Evolutionary conservation across 495 filamentous ascomycete genomes (phyloP).

Genomic region (Penicillium pulvis): DNA sequence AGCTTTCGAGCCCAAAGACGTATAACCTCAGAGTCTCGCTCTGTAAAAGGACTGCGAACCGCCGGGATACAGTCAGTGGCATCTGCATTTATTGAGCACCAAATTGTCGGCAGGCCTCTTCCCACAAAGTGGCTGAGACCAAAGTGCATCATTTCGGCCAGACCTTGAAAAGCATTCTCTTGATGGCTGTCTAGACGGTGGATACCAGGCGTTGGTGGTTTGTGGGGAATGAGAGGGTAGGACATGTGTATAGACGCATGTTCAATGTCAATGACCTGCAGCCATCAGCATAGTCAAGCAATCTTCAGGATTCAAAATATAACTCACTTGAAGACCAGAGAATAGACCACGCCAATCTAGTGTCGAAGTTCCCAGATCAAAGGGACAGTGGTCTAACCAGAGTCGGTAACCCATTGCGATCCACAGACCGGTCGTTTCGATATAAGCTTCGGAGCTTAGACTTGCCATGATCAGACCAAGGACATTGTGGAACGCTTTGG

Average conservation of each 20-base stretch:
- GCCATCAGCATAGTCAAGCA: neutral
- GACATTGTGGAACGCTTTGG: constrained; percentile 36
- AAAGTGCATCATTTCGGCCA: constrained; percentile 45
- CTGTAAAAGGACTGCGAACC: constrained; percentile 31
- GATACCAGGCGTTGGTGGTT: constrained; percentile 32
- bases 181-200: constrained; percentile 29
- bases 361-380: constrained; percentile 21
- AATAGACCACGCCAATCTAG: constrained; percentile 40
- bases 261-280: constrained; percentile 45
- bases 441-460: constrained; percentile 40
- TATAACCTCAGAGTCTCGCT: constrained; percentile 37
- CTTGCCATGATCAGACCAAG: constrained; percentile 46
- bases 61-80: constrained; percentile 13
- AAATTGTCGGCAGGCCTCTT: constrained; percentile 41
- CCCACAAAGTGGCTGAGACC: constrained; percentile 44
- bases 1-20: constrained; percentile 39
- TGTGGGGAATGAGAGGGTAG: constrained; percentile 37
- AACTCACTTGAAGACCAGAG: constrained; percentile 39
- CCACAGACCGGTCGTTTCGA: constrained; percentile 40
- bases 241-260: constrained; percentile 48
- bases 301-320: no score
- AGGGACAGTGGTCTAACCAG: constrained; percentile 34
- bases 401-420: constrained; percentile 46
- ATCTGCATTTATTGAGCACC: constrained; percentile 37
- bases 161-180: constrained; percentile 36